Evolutionary conservation across 306 rosid genomes (phyloP).

Genomic region (Rubus parviflorus): DNA sequence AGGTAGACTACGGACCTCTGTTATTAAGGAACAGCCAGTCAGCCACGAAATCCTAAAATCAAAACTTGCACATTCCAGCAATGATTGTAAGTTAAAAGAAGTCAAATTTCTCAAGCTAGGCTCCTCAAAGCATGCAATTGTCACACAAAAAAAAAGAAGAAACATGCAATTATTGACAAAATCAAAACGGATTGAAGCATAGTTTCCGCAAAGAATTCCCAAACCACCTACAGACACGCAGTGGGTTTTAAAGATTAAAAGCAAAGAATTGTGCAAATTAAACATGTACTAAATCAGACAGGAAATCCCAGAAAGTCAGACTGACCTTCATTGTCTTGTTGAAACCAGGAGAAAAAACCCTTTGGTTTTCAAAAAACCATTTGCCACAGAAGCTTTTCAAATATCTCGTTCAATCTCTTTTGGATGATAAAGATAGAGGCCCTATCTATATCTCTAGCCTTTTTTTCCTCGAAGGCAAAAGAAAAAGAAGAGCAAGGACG

Average conservation of each 20-base stretch:
- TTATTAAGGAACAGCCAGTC: not conserved
- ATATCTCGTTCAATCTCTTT: conserved; percentile 9
- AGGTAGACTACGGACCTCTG: not conserved
- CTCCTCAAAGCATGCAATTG: not conserved
- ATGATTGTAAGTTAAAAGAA: not conserved
- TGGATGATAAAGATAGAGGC: conserved; percentile 6
- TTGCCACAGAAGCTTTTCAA: not conserved
- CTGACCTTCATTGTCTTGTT: conserved; percentile 13
- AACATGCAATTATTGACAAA: not conserved
- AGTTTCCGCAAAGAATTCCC: not conserved
- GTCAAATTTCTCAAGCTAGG: conserved; percentile 4
- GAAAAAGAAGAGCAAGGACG: not conserved
- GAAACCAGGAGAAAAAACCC: not conserved
- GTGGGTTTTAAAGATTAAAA: not conserved
- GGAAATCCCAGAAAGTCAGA: not conserved
- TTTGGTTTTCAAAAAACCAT: conserved; percentile 8
- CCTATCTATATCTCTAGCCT: not conserved
- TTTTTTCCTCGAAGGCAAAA: conserved; percentile 6
- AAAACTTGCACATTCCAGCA: conserved; percentile 7
- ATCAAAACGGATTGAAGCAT: not conserved
- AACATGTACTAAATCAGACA: not conserved
- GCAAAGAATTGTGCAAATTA: not conserved
- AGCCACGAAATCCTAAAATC: not conserved
- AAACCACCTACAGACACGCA: not conserved
- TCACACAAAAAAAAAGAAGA: too few relatives aligned